A percentile compares a stretch with the other conserved stretches of the same genome.
Evolutionary conservation across 1,139 yeast species (phyloP).

Genomic region (Diutina catenulata): DNA sequence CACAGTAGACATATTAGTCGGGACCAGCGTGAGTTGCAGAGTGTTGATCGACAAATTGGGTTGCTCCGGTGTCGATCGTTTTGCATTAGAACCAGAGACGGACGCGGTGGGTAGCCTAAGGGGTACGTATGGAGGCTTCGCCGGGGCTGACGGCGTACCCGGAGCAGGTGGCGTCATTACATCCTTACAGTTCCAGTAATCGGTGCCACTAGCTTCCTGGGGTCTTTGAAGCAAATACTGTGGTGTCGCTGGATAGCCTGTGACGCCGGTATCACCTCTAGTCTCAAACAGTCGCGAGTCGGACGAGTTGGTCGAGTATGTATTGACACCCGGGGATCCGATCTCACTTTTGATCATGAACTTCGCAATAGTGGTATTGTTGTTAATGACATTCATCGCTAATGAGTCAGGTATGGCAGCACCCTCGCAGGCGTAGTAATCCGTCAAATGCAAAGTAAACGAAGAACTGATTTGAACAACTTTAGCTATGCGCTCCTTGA

Average conservation of each 20-base stretch:
- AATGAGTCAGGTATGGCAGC: slow-evolving; percentile 41
- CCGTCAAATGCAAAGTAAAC: slow-evolving; percentile 57
- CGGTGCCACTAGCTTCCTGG: slow-evolving; percentile 25
- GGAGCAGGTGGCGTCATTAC: slow-evolving; percentile 7
- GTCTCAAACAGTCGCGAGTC: slow-evolving; percentile 39
- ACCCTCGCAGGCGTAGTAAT: slow-evolving; percentile 56
- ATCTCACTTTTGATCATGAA: slow-evolving; percentile 32
- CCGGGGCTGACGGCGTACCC: background rate
- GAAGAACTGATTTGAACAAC: slow-evolving; percentile 29
- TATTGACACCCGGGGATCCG: slow-evolving; percentile 22
- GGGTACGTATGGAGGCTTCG: background rate
- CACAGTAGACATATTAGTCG: background rate
- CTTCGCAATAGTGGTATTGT: slow-evolving; percentile 22
- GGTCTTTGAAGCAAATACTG: slow-evolving; percentile 38
- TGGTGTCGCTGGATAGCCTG: slow-evolving; percentile 50
- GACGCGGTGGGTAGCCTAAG: background rate
- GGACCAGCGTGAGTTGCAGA: background rate
- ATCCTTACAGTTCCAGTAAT: slow-evolving; percentile 58
- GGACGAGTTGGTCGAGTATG: slow-evolving; percentile 32
- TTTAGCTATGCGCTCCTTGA: slow-evolving; percentile 26
- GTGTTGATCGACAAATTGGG: slow-evolving; percentile 1
- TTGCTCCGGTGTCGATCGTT: background rate
- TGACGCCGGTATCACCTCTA: slow-evolving; percentile 26
- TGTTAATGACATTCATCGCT: slow-evolving; percentile 15
- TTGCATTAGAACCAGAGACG: too few species aligned